Evolutionary conservation across 805 yeast species (phyloP).

Genomic region (Myxozyma lipomycoides): DNA sequence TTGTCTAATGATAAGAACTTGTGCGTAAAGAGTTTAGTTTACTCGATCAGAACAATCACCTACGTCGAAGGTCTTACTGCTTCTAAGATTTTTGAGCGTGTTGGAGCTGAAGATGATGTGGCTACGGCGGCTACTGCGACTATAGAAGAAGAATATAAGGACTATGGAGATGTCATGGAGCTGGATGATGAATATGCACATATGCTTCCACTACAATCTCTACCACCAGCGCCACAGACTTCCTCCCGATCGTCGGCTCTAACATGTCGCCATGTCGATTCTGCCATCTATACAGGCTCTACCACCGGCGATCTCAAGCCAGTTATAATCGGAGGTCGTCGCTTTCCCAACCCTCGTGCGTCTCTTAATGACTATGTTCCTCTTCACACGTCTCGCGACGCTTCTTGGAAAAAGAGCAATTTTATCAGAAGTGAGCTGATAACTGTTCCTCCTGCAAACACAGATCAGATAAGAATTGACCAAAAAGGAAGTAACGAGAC

Average conservation of each 20-base stretch:
- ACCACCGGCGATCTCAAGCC: too few relatives aligned
- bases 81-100: not conserved
- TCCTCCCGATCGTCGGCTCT: too few relatives aligned
- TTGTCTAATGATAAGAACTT: constrained; percentile 81
- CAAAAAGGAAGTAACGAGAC: too few relatives aligned
- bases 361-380: not conserved
- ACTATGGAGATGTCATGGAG: not conserved
- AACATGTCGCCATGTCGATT: too few relatives aligned
- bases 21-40: constrained; percentile 69
- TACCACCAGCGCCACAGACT: too few relatives aligned
- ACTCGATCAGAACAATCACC: constrained; percentile 37
- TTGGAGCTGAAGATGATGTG: not conserved
- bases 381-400: too few relatives aligned
- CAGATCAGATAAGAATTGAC: too few relatives aligned
- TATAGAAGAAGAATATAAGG: not conserved
- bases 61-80: constrained; percentile 14
- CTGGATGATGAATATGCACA: not conserved
- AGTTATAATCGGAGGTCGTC: too few relatives aligned
- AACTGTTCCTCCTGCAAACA: too few relatives aligned
- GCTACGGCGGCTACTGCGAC: not conserved
- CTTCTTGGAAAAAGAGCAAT: too few relatives aligned
- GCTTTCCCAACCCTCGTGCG: not conserved
- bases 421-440: too few relatives aligned
- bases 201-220: not conserved
- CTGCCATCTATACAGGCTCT: too few relatives aligned